These are phyloP conservation scores for Calocera viscosa DNA, from an alignment of 768 basidiomycete species.

Conservation along the genomic window DNA sequence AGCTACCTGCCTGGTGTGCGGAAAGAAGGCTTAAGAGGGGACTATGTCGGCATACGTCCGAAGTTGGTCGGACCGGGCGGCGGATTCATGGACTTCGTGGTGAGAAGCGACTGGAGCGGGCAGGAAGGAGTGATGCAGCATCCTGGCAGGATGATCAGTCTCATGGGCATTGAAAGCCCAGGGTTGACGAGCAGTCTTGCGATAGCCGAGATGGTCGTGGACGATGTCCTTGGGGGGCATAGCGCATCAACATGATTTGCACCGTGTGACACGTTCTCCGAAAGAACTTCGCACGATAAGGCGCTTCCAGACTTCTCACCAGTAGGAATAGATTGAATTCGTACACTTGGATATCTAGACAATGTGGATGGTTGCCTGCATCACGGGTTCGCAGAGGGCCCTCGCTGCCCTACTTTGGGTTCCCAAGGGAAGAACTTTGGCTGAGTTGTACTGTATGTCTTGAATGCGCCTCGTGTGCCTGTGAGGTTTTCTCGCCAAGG, in stretches of 20 bases:
- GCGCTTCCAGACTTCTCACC: not conserved
- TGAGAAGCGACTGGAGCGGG: conserved; percentile 31
- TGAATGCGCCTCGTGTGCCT: conserved; percentile 83
- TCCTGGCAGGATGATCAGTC: conserved; percentile 50
- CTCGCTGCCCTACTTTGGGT: conserved; percentile 51
- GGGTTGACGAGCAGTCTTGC: conserved; percentile 80
- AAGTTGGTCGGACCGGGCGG: conserved; percentile 64
- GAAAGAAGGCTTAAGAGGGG: conserved; percentile 53
- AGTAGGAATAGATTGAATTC: not conserved
- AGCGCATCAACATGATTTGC: too few species aligned
- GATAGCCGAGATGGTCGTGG: conserved; percentile 70
- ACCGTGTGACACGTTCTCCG: too few species aligned
- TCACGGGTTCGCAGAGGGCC: not conserved
- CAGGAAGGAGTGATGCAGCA: conserved; percentile 2
- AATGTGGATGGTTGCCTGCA: not conserved
- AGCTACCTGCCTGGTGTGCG: conserved; percentile 56
- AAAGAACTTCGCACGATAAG: too few species aligned
- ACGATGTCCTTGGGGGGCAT: conserved; percentile 22
- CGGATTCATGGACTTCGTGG: conserved; percentile 75
- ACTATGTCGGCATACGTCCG: conserved; percentile 78
- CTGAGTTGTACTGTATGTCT: conserved; percentile 71
- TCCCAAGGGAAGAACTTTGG: conserved; percentile 80
- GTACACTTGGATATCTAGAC: conserved; percentile 3
- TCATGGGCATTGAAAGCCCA: conserved; percentile 86
- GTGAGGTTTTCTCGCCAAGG: conserved; percentile 81